These are phyloP conservation scores for Hymenoscyphus linearis DNA, from an alignment of 2,329 filamentous ascomycete genomes.

Conservation along the genomic window DNA sequence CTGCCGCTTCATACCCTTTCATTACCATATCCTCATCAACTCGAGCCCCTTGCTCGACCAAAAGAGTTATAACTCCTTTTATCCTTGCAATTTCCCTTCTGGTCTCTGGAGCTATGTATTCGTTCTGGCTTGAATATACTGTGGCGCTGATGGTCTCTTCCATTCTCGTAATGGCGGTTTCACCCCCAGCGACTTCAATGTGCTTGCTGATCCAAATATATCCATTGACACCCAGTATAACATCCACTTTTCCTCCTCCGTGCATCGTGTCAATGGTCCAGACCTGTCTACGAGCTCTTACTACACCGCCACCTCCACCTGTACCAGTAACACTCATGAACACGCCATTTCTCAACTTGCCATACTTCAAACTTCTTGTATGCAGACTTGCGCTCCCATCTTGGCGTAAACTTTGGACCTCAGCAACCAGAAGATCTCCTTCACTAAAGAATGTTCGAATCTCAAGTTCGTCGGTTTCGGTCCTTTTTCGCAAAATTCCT, in stretches of 20 bases:
- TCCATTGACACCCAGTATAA: constrained; percentile 90
- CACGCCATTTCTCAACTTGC: constrained; percentile 88
- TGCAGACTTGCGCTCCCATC: constrained; percentile 86
- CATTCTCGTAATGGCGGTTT: constrained; percentile 66
- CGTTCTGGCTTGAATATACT: constrained; percentile 94
- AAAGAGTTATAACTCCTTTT: constrained; percentile 71
- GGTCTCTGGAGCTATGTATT: constrained; percentile 69
- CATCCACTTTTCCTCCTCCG: constrained; percentile 65
- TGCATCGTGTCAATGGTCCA: constrained; percentile 66
- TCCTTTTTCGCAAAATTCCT: constrained; percentile 84
- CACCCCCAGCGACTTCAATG: constrained; percentile 50
- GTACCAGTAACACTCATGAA: constrained; percentile 79
- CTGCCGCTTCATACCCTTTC: constrained; percentile 72
- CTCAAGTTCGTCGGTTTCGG: constrained; percentile 93
- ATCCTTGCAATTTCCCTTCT: constrained; percentile 85
- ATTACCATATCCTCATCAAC: constrained; percentile 90
- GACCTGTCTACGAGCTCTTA: constrained; percentile 76
- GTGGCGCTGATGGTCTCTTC: constrained; percentile 81
- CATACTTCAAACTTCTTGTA: constrained; percentile 86
- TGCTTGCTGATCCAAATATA: constrained; percentile 95
- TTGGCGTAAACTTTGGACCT: constrained; percentile 83
- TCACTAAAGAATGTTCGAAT: constrained; percentile 97
- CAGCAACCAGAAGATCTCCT: constrained; percentile 87
- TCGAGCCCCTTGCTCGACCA: constrained; percentile 75
- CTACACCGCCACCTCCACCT: constrained; percentile 75